These are phyloP conservation scores for Puccinia novopanici DNA, from an alignment of 1,284 basidiomycete species.

Conservation along the genomic window DNA sequence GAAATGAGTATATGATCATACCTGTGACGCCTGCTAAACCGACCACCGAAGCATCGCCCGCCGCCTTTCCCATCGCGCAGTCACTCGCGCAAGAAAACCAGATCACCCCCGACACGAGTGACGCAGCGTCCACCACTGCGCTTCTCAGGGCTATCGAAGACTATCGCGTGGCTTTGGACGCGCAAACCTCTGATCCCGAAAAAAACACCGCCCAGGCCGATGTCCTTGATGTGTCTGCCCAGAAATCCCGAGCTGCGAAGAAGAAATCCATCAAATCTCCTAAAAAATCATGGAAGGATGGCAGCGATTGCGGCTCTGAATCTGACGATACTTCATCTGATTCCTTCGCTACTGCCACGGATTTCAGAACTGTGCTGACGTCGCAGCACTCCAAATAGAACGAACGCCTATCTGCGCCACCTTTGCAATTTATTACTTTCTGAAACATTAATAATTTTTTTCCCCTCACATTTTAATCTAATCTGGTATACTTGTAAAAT, in stretches of 20 bases:
- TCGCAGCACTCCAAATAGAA: too few relatives aligned
- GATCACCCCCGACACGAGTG: too few relatives aligned
- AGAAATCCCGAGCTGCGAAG: constrained; percentile 17
- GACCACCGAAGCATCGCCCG: not conserved
- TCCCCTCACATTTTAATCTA: too few relatives aligned
- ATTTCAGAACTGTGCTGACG: not conserved
- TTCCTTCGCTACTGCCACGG: not conserved
- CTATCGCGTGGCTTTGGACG: not conserved
- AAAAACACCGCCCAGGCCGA: not conserved
- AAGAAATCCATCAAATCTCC: not conserved
- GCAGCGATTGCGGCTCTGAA: not conserved
- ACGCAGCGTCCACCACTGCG: not conserved
- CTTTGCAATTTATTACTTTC: too few relatives aligned
- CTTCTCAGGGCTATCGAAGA: constrained; percentile 12
- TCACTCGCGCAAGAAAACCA: not conserved
- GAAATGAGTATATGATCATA: constrained; percentile 6
- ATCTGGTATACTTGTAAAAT: too few relatives aligned
- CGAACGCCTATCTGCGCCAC: too few relatives aligned
- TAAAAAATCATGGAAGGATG: not conserved
- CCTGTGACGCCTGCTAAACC: not conserved
- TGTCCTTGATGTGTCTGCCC: not conserved
- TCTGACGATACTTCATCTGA: not conserved
- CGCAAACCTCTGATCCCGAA: not conserved
- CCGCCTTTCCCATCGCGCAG: not conserved
- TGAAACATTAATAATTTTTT: too few relatives aligned